These are phyloP conservation scores for Kwoniella sp. DNA, from an alignment of 768 basidiomycete species.

Conservation along the genomic window DNA sequence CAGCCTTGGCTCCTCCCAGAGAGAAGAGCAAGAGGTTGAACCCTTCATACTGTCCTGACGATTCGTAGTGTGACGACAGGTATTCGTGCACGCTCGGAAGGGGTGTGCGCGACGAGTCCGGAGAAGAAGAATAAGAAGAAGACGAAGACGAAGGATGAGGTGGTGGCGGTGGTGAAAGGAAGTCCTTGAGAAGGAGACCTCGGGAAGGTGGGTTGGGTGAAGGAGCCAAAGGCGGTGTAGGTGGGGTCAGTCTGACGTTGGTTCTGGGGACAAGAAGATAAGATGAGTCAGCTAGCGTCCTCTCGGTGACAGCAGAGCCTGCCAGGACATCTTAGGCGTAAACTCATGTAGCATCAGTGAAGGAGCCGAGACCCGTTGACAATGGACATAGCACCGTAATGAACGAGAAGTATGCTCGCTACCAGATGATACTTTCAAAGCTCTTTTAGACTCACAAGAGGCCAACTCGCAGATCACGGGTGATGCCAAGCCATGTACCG, in stretches of 20 bases:
- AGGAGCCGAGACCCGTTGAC: neutral
- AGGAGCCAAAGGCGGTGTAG: constrained; percentile 16
- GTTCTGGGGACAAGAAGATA: constrained; percentile 21
- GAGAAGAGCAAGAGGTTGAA: constrained; percentile 57
- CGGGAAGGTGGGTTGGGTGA: constrained; percentile 40
- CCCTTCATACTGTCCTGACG: constrained; percentile 50
- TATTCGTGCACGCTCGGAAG: constrained; percentile 27
- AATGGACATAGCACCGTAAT: neutral
- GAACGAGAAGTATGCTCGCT: no score
- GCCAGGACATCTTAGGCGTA: no score
- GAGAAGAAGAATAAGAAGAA: neutral
- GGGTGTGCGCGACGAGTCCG: neutral
- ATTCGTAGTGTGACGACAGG: constrained; percentile 25
- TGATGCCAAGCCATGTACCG: constrained; percentile 56
- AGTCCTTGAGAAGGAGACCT: constrained; percentile 52
- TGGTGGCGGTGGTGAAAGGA: constrained; percentile 29
- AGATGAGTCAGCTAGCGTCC: neutral
- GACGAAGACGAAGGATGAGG: neutral
- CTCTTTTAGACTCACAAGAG: constrained; percentile 37
- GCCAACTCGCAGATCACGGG: constrained; percentile 40
- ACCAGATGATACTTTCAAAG: neutral
- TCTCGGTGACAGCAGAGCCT: neutral
- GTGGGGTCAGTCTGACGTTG: constrained; percentile 35
- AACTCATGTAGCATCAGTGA: no score
- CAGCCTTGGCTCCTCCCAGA: constrained; percentile 14